Evolutionary conservation across 179 eudicot genomes (phyloP), one percentile per base, ranked within the genome.

Genomic region (Beta macrorhiza): DNA sequence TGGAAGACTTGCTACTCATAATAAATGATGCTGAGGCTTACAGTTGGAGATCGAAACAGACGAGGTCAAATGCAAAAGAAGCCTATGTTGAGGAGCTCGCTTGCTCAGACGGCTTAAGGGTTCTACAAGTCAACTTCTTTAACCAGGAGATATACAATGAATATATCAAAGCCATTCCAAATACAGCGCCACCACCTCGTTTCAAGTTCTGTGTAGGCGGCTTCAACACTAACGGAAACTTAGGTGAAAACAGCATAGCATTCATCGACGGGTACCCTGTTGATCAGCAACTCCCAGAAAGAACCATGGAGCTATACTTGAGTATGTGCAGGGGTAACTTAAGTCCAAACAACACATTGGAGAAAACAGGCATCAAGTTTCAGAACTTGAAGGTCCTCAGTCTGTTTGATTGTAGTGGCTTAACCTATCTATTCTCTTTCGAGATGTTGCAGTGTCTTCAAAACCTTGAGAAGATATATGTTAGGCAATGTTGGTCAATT

Each of bases 201-300:
- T 78, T 68, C 19, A 78, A 78, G 67, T 78, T 78, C 42, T 78
- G 75, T 55, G 75, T 69, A 37, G 81, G 81, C 44, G 81, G 75
- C 32, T 8, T 69, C 53, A 67, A 45, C 59, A 78, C 11, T 5
- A 17, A 67, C 15, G 62, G 65, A 55, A 14, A n/a, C 9, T 47
- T 68, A 25, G 81, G 74, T 37, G 64, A 67, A 55, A 68, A 78
- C 74, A 78, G 81, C 53, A 32, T 67, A 67, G 65, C 74, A 32
- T 53, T 78, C 65, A 55, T 67, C 3, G 81, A 55, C 42, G 74
- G 55, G 16, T 78, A 67, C 74, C 52, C 53, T 67, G 37, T 78
- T 55, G 52, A 20, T n/a, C 15, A 53, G 5, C 25, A 67, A 68
- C 65, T 78, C 42, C 74, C 81, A 16, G 37, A 78, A 16, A 65